Conservation (phyloP, 176 grass and related monocot genomes). For the Oropetium thomaeum region DNA sequence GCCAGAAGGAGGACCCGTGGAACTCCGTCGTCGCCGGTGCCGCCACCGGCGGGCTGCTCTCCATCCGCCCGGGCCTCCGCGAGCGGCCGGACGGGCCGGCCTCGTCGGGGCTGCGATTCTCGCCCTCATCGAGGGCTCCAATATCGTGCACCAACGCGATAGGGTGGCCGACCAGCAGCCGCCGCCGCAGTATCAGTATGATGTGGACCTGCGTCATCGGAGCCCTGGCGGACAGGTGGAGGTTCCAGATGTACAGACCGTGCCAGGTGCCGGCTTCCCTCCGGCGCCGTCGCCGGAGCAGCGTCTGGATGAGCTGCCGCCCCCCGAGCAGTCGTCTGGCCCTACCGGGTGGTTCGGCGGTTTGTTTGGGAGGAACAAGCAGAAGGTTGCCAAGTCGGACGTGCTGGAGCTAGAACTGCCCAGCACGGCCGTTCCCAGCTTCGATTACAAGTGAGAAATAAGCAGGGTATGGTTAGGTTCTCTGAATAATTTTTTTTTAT, state of each 20-base stretch:
- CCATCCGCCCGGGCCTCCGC: slow-evolving; percentile 37
- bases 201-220: too few species aligned
- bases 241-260: too few species aligned
- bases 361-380: slow-evolving; percentile 37
- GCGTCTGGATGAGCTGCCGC: background rate
- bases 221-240: too few species aligned
- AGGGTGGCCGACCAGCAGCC: too few species aligned
- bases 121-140: slow-evolving; percentile 44
- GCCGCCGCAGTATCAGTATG: too few species aligned
- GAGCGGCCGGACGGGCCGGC: slow-evolving; percentile 19
- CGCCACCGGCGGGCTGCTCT: slow-evolving; percentile 40
- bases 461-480: too few species aligned
- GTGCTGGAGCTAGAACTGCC: slow-evolving; percentile 31
- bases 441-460: slow-evolving; percentile 21
- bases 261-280: too few species aligned
- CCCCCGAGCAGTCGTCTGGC: background rate
- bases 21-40: slow-evolving; percentile 53
- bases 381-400: background rate
- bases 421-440: background rate
- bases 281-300: too few species aligned
- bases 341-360: slow-evolving; percentile 31
- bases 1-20: slow-evolving; percentile 72
- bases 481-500: too few species aligned
- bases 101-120: slow-evolving; percentile 18
- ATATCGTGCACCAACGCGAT: too few species aligned